phyloP scores from a whole-genome alignment of 1,139 yeast genomes.

The Kodamaea fungicola region DNA sequence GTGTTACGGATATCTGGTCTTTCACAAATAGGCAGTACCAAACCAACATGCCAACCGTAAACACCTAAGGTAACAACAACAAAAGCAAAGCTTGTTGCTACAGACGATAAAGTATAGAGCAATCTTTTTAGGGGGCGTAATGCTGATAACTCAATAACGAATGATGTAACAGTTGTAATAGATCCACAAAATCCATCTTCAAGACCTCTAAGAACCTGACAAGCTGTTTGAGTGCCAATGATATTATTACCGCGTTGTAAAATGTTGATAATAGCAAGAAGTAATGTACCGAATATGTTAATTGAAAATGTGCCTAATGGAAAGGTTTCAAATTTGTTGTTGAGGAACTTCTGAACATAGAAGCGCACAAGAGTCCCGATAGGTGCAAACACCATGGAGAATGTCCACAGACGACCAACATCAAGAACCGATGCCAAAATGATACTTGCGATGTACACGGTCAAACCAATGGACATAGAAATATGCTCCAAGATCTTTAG shows the following conservation, averaged over 20 bases:
- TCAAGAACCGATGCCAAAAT: slow-evolving; percentile 24
- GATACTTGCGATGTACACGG: slow-evolving; percentile 38
- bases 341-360: slow-evolving; percentile 49
- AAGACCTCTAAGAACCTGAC: slow-evolving; percentile 57
- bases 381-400: slow-evolving; percentile 58
- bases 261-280: slow-evolving; percentile 25
- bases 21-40: too few relatives aligned
- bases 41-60: slow-evolving; percentile 42
- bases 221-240: slow-evolving; percentile 20
- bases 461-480: slow-evolving; percentile 24
- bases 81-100: slow-evolving; percentile 35
- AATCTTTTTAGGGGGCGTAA: slow-evolving; percentile 32
- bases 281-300: slow-evolving; percentile 55
- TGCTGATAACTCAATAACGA: slow-evolving; percentile 60
- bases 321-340: slow-evolving; percentile 39
- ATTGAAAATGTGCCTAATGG: slow-evolving; percentile 76
- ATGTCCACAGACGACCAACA: slow-evolving; percentile 62
- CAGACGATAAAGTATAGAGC: slow-evolving; percentile 36
- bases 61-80: slow-evolving; percentile 52
- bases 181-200: slow-evolving; percentile 75
- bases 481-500: slow-evolving; percentile 18
- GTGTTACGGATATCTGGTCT: too few relatives aligned
- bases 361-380: slow-evolving; percentile 62
- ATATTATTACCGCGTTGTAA: too few relatives aligned
- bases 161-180: slow-evolving; percentile 74